These are phyloP conservation scores for Cenchrus americanus DNA, from an alignment of 176 grass and related monocot species.

Conservation along the genomic window DNA sequence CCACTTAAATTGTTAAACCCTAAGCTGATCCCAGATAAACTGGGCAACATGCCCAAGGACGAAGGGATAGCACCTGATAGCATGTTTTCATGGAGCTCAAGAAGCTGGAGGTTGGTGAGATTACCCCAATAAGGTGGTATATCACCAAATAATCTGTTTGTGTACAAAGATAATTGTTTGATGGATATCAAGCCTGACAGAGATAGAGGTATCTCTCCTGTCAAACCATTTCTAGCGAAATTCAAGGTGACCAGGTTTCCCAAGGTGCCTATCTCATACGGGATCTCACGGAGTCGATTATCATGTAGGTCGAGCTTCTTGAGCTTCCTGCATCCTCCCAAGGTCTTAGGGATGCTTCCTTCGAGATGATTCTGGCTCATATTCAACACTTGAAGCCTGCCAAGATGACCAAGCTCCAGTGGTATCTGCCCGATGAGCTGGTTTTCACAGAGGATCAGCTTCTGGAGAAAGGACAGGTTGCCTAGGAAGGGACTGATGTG, in stretches of 20 bases:
- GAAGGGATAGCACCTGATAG: slow-evolving; percentile 8
- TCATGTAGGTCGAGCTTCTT: background rate
- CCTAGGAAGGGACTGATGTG: too few relatives aligned
- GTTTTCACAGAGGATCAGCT: too few relatives aligned
- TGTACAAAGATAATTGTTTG: too few relatives aligned
- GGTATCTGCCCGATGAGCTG: too few relatives aligned
- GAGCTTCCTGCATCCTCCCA: background rate
- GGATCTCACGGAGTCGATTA: slow-evolving; percentile 37
- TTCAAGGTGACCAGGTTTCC: too few relatives aligned
- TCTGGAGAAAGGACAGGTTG: too few relatives aligned
- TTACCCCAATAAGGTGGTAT: too few relatives aligned
- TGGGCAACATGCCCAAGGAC: background rate
- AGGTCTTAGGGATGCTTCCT: background rate
- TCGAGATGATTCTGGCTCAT: background rate
- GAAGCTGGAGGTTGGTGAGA: background rate
- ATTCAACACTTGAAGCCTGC: background rate
- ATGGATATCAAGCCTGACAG: too few relatives aligned
- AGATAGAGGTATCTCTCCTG: too few relatives aligned
- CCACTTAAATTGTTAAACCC: slow-evolving; percentile 14
- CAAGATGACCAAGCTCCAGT: slow-evolving; percentile 16
- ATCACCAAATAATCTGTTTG: too few relatives aligned
- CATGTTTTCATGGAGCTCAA: background rate
- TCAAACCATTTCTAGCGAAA: too few relatives aligned
- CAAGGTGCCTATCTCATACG: background rate
- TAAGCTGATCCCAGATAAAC: background rate